These are phyloP conservation scores for Discostella stelligeroides DNA, from an alignment of 108 stramenopile species.

Conservation along the genomic window DNA sequence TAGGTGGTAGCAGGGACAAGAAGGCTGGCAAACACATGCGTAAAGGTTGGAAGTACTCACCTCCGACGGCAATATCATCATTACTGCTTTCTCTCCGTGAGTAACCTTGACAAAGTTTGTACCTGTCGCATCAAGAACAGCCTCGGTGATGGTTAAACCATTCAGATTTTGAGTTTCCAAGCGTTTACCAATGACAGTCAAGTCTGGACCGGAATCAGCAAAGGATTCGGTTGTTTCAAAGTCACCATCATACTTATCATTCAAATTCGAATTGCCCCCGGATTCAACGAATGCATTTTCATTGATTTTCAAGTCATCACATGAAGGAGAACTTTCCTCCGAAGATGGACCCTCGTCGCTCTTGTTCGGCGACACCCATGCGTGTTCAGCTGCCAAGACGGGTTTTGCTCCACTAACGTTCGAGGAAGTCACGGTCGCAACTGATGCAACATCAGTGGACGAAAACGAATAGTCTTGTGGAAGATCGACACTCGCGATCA, in stretches of 20 bases:
- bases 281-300: not conserved
- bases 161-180: slow-evolving; percentile 12
- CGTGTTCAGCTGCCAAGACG: slow-evolving; percentile 10
- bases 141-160: not conserved
- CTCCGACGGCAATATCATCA: slow-evolving; percentile 22
- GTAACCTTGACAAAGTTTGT: slow-evolving; percentile 27
- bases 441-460: slow-evolving; percentile 2
- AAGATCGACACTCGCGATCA: not conserved
- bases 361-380: slow-evolving; percentile 42
- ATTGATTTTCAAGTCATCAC: slow-evolving; percentile 3
- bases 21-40: no score
- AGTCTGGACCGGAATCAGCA: not conserved
- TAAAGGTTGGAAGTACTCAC: slow-evolving; percentile 13
- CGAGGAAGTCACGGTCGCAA: not conserved
- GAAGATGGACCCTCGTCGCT: slow-evolving; percentile 27
- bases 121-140: slow-evolving; percentile 20
- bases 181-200: slow-evolving; percentile 21
- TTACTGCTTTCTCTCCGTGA: slow-evolving; percentile 32
- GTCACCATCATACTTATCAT: slow-evolving; percentile 1
- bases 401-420: not conserved
- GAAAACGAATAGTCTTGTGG: slow-evolving; percentile 9
- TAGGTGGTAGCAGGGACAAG: no score
- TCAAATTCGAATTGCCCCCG: not conserved
- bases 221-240: not conserved
- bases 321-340: slow-evolving; percentile 19